phyloP scores from a whole-genome alignment of 2,329 filamentous ascomycete genomes.

The Ophiostoma novo-ulmi region DNA sequence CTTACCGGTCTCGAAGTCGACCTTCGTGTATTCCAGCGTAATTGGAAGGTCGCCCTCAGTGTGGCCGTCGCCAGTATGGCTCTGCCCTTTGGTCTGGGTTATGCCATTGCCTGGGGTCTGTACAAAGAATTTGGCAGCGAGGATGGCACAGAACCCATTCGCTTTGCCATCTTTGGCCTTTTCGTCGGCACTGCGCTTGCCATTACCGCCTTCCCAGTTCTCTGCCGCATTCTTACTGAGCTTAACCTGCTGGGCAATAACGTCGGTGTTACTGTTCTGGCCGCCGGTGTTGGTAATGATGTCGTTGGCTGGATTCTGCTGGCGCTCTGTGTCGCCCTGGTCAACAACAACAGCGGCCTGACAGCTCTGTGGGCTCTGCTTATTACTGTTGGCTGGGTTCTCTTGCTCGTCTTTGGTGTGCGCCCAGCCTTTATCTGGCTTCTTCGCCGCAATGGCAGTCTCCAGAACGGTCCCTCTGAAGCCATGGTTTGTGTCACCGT shows the following conservation, averaged over 20 bases:
- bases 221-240: slow-evolving; percentile 89
- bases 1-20: slow-evolving; percentile 85
- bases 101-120: slow-evolving; percentile 73
- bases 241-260: slow-evolving; percentile 77
- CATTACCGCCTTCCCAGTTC: slow-evolving; percentile 85
- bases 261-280: slow-evolving; percentile 82
- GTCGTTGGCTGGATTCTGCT: slow-evolving; percentile 88
- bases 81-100: slow-evolving; percentile 76
- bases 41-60: slow-evolving; percentile 73
- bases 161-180: slow-evolving; percentile 52
- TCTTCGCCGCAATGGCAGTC: slow-evolving; percentile 65
- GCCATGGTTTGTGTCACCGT: slow-evolving; percentile 77
- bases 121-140: slow-evolving; percentile 64
- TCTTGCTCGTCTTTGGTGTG: slow-evolving; percentile 69
- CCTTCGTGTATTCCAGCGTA: slow-evolving; percentile 67
- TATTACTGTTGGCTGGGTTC: slow-evolving; percentile 64
- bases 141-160: slow-evolving; percentile 38
- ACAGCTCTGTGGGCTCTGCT: slow-evolving; percentile 82
- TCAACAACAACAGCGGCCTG: slow-evolving; percentile 78
- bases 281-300: slow-evolving; percentile 89
- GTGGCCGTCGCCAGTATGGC: slow-evolving; percentile 77
- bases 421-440: slow-evolving; percentile 71
- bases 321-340: slow-evolving; percentile 85
- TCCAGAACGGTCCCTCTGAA: slow-evolving; percentile 86
- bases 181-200: slow-evolving; percentile 93